These are phyloP conservation scores for Crepidotus variabilis DNA, from an alignment of 768 basidiomycete genomes.

Conservation along the genomic window DNA sequence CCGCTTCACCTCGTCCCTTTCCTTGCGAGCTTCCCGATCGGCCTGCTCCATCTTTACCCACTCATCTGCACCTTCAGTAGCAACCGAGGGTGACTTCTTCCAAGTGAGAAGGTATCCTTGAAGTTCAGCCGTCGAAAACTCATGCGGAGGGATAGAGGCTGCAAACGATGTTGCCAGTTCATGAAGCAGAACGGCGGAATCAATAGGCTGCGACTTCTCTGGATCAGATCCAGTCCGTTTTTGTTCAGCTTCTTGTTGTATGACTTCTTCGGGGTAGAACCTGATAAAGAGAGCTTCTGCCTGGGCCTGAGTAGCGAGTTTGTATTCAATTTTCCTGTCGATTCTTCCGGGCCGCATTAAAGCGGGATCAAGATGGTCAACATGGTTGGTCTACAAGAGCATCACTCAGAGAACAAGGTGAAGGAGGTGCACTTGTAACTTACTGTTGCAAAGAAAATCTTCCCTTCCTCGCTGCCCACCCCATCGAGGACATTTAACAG, in stretches of 20 bases:
- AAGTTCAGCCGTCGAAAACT: slow-evolving; percentile 57
- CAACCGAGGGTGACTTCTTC: slow-evolving; percentile 35
- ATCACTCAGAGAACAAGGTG: not conserved
- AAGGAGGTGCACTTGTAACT: not conserved
- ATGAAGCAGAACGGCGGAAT: slow-evolving; percentile 12
- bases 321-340: slow-evolving; percentile 50
- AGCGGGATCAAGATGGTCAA: slow-evolving; percentile 53
- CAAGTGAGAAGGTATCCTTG: slow-evolving; percentile 53
- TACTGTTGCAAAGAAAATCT: slow-evolving; percentile 55
- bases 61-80: slow-evolving; percentile 25
- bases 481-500: slow-evolving; percentile 59
- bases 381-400: slow-evolving; percentile 42
- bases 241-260: not conserved
- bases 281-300: slow-evolving; percentile 43
- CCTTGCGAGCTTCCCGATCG: not conserved
- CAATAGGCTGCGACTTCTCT: slow-evolving; percentile 11
- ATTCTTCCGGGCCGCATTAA: slow-evolving; percentile 55
- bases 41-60: slow-evolving; percentile 34
- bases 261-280: slow-evolving; percentile 38
- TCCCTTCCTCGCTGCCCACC: slow-evolving; percentile 58
- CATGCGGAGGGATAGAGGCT: slow-evolving; percentile 35
- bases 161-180: slow-evolving; percentile 41
- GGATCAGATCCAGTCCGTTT: slow-evolving; percentile 1
- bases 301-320: slow-evolving; percentile 42
- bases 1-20: not conserved